Evolutionary conservation across 1,284 basidiomycete genomes (phyloP), one percentile per base, ranked within the genome.

Genomic region (Lentinus polychrous): DNA sequence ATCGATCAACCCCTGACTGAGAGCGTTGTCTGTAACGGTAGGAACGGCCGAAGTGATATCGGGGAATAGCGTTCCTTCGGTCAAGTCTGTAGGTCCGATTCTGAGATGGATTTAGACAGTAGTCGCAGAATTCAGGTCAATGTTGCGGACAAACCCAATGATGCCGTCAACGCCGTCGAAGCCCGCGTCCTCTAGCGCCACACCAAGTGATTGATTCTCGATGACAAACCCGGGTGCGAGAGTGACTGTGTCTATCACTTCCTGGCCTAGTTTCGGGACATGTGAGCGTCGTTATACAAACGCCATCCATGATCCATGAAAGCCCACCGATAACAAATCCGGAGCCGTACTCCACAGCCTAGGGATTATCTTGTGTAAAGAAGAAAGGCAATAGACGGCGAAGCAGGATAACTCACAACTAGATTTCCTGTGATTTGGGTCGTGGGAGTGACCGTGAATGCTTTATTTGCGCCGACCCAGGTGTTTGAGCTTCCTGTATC

Each of bases 131-230:
- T 10, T 43, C 32, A 5, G 15, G 32, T 17, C 11, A 12, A n/a
- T n/a, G n/a, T n/a, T n/a, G n/a, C 27, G 2, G 12, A n/a, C 52
- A 18, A 39, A 61, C 60, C 78, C 79, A 8, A 81, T 61, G 47
- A 81, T 77, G 2, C 79, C 78, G 51, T 80, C 78, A 14, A 75
- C 59, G 3, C 54, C 62, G 3, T 46, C 39, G 51, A 80, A 72
- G 0, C 75, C 74, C 1, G 45, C 35, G 1, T 68, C 57, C 1
- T 50, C 57, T 4, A 54, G 54, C 0, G 77, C 73, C 8, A 74
- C 72, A 10, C 75, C 79, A 17, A 81, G 70, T 32, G 66, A 69
- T 57, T 82, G 79, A 11, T 68, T 51, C 4, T 56, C 39, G 50
- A 80, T 73, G 15, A 70, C 66, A 15, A 80, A 64, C 7, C 53